Base-by-base conservation (phyloP, 495 filamentous ascomycete species). In the Aspergillus egyptiacus region DNA sequence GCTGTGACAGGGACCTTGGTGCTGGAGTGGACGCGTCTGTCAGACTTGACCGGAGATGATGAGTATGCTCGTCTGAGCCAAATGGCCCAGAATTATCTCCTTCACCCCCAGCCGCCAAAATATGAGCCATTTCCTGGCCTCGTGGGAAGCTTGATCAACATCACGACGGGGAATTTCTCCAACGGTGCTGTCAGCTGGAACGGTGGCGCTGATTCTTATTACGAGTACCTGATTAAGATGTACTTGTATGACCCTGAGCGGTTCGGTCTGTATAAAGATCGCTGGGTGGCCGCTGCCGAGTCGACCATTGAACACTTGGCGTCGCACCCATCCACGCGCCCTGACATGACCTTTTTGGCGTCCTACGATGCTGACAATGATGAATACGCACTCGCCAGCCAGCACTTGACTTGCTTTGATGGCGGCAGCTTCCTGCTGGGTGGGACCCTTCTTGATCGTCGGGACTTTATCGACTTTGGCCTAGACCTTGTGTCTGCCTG, bases 161-260 rank as follows among this genome's bases (percentile, higher is more conserved):
- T 89, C 49, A 55, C 53, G 0, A 79, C 72, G 4, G 89, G 89
- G n/a, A 15, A 71, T 6, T 93, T 94, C 54, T 47, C 71, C 2
- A 79, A 93, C 51, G 72, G 76, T 14, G 50, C 48, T 8, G 89
- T 91, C 34, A 83, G 85, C 18, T 96, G 90, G 90, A 78, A 81
- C 51, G 88, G 86, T 38, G 85, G 87, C 8, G 78, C 77, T 35
- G 90, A 96, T 65, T 86, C 80, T 19, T 93, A 83, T 69, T 95
- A 95, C 65, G 89, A 96, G 69, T 96, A 96, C 55, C 76, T 95
- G 19, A 84, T 96, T 63, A 96, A 96, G 74, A 91, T 93, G 87
- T 94, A 83, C 56, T 66, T 94, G 52, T 95, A 95, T 60, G 84
- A 90, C 60, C 74, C 83, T 9, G 46, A 64, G 27, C 77, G 81